Evolutionary conservation across 192 early-diverging fungal genomes (phyloP).

Genomic region (Entomortierella lignicola): DNA sequence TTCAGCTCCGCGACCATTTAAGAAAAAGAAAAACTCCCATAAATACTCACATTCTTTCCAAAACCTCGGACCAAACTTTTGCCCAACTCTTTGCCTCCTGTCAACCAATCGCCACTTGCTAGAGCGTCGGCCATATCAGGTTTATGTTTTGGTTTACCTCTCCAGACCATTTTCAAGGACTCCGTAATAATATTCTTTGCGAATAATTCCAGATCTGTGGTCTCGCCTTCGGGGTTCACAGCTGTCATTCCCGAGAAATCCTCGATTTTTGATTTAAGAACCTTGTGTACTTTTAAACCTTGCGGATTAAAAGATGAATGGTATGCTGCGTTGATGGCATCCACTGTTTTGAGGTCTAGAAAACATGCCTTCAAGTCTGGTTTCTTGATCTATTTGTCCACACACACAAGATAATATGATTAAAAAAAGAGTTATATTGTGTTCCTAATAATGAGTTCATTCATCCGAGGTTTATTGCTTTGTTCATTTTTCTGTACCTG

Average conservation of each 20-base stretch:
- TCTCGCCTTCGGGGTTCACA: constrained; percentile 40
- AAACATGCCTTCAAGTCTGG: constrained; percentile 36
- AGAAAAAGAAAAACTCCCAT: constrained; percentile 2
- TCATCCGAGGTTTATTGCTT: no score
- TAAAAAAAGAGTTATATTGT: no score
- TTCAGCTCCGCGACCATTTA: no score
- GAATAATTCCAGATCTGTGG: constrained; percentile 60
- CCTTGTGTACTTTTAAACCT: constrained; percentile 61
- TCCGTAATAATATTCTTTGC: constrained; percentile 57
- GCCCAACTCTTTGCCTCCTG: constrained; percentile 55
- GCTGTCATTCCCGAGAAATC: constrained; percentile 61
- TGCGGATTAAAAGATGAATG: constrained; percentile 51
- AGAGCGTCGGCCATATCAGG: constrained; percentile 51
- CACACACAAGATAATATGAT: no score
- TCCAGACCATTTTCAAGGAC: constrained; percentile 58
- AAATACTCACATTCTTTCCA: constrained; percentile 41
- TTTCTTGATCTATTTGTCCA: constrained; percentile 16
- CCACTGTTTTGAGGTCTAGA: constrained; percentile 39
- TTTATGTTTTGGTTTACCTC: constrained; percentile 57
- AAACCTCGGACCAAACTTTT: constrained; percentile 57
- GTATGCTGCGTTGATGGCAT: constrained; percentile 45
- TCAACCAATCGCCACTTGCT: constrained; percentile 56
- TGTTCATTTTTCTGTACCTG: constrained; percentile 35
- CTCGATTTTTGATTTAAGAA: constrained; percentile 64
- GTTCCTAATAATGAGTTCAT: no score